phyloP scores from a whole-genome alignment of 257 asterid genomes.

The Lycium ferocissimum region DNA sequence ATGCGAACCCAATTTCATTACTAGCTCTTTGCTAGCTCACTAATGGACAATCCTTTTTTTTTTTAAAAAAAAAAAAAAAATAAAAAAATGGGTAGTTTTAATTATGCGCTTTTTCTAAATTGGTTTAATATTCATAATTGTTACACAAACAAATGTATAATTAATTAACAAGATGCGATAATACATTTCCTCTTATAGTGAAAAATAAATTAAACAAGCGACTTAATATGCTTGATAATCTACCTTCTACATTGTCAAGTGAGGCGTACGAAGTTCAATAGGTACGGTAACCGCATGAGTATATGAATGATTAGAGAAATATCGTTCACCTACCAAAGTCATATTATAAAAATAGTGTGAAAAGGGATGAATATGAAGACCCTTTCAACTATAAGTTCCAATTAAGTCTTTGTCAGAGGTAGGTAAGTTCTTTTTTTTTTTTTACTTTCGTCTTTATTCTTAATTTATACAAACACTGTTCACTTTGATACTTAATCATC shows the following conservation, averaged over 20 bases:
- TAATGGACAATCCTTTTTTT: too few species aligned
- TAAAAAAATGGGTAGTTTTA: too few species aligned
- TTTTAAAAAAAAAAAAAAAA: too few species aligned
- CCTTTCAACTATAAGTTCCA: slow-evolving; percentile 1
- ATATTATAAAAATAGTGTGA: neutral
- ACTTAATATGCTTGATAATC: neutral
- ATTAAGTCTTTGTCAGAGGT: neutral
- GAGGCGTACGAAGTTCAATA: neutral
- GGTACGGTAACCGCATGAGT: neutral
- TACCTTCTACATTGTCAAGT: neutral
- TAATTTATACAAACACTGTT: neutral
- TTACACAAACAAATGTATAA: neutral
- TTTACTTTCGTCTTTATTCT: neutral
- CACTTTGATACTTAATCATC: neutral
- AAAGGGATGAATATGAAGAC: neutral
- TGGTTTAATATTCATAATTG: too few species aligned
- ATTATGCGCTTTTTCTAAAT: neutral
- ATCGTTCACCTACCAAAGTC: neutral
- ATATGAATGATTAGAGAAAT: neutral
- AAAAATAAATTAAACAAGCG: neutral
- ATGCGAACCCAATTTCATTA: too few species aligned
- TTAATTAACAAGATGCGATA: neutral
- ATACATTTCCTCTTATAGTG: neutral
- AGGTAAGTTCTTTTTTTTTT: neutral
- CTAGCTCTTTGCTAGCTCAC: too few species aligned